Percentiles rank a stretch among this genome's conserved stretches.
These are phyloP conservation scores for Cryptosporidium canis DNA, from an alignment of 169 alveolate species.

Conservation along the genomic window DNA sequence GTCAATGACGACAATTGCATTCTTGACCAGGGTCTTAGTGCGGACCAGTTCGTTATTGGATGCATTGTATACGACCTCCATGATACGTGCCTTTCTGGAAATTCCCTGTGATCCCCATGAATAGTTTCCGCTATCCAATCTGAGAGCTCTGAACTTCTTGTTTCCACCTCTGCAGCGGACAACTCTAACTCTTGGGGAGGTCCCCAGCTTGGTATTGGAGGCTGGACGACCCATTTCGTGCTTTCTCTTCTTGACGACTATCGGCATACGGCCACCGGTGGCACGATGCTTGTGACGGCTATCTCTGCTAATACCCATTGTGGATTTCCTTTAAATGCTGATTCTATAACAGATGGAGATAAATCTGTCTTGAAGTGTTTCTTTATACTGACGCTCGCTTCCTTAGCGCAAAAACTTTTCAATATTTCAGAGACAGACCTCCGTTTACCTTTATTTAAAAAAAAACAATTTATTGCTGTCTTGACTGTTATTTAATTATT, in stretches of 20 bases:
- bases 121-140: constrained; percentile 96
- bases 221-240: constrained; percentile 99
- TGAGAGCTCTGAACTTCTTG: constrained; percentile 93
- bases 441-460: background rate
- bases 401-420: constrained; percentile 17
- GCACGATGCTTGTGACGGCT: constrained; percentile 98
- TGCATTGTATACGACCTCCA: constrained; percentile 98
- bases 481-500: background rate
- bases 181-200: constrained; percentile 89
- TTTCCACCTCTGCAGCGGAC: constrained; percentile 99
- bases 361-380: constrained; percentile 4
- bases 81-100: constrained; percentile 92
- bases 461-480: background rate
- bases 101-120: constrained; percentile 95
- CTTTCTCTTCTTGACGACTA: constrained; percentile 98
- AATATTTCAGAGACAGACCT: constrained; percentile 10
- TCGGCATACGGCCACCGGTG: constrained; percentile 99
- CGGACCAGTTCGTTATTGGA: constrained; percentile 99
- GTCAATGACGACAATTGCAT: constrained; percentile 96
- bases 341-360: constrained; percentile 29
- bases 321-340: background rate
- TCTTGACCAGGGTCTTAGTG: constrained; percentile 98
- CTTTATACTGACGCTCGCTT: background rate
- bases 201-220: constrained; percentile 96
- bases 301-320: constrained; percentile 99